A percentile compares a stretch with the other conserved stretches of the same genome.
These are phyloP conservation scores for Cucurbita ficifolia DNA, from an alignment of 306 rosid species.

Conservation along the genomic window DNA sequence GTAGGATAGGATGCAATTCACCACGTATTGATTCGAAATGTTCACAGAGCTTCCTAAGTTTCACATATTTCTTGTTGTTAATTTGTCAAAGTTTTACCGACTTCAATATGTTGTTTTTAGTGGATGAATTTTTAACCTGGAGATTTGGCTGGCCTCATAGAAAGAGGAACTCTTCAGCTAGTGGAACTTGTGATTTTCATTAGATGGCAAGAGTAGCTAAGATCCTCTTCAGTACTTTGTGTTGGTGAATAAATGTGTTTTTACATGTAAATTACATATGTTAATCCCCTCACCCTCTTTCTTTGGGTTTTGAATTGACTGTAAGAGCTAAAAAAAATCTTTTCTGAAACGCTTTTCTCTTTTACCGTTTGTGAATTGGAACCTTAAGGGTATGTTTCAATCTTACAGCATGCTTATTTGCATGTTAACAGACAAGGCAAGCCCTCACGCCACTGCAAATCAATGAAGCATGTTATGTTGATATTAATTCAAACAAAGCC, in stretches of 20 bases:
- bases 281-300: neutral
- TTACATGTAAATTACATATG: neutral
- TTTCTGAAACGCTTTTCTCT: neutral
- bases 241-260: neutral
- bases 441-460: constrained; percentile 71
- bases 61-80: neutral
- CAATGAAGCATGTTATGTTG: constrained; percentile 72
- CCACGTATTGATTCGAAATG: neutral
- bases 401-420: neutral
- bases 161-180: neutral
- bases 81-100: neutral
- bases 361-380: neutral
- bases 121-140: neutral
- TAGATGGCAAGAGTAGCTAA: neutral
- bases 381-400: neutral
- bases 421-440: constrained; percentile 57
- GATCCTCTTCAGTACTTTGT: neutral
- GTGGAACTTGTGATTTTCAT: neutral
- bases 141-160: neutral
- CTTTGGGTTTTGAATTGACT: neutral
- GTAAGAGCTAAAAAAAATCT: neutral
- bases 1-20: neutral
- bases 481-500: constrained; percentile 63
- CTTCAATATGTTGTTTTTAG: neutral
- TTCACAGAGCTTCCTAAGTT: neutral